Evolutionary conservation across 208 protist genomes (phyloP), one percentile per base, ranked within the genome.

Genomic region (Crithidia thermophila): DNA sequence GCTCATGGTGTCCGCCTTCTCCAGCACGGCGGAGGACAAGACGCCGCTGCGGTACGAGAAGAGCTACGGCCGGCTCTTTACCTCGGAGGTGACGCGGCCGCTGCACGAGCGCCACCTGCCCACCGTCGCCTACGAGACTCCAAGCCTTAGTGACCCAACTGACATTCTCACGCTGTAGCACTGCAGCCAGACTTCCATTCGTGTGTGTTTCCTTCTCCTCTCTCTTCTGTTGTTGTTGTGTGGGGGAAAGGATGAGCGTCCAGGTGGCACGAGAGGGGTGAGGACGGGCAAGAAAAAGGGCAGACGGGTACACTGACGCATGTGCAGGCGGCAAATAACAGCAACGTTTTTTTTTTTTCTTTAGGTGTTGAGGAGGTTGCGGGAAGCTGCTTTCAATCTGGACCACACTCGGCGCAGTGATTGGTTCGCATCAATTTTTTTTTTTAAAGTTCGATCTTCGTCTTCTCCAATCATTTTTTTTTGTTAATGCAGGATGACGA

Each of bases 41-140:
- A 82, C 79, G 13, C 91, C 91, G 25, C 75, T 96, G 56, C 75
- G 77, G n/a, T 92, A 85, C 55, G 87, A 96, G 49, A 94, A 94
- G 67, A 88, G 81, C 56, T 96, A 94, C 77, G 88, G 76, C 3
- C 84, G 91, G 0, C 83, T 96, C 8, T 94, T 96, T 42, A 88
- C 91, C 3, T 64, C 87, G 8, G 87, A 96, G 66, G 85, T 94
- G 36, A 94, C 91, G 14, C 75, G 88, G 18, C 62, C 77, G 9
- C 78, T 93, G 20, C 56, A 79, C 55, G 78, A 81, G 45, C 52
- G 63, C 39, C 72, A 89, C 58, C 34, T 93, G 5, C 90, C 90
- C 9, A 88, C 90, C 6, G 82, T 93, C 0, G 84, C 87, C 3
- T 95, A 95, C 52, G 73, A 69, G 27, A 63, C 78, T 45, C 90